Conservation (phyloP, 306 rosid species). For the Cercis canadensis region DNA sequence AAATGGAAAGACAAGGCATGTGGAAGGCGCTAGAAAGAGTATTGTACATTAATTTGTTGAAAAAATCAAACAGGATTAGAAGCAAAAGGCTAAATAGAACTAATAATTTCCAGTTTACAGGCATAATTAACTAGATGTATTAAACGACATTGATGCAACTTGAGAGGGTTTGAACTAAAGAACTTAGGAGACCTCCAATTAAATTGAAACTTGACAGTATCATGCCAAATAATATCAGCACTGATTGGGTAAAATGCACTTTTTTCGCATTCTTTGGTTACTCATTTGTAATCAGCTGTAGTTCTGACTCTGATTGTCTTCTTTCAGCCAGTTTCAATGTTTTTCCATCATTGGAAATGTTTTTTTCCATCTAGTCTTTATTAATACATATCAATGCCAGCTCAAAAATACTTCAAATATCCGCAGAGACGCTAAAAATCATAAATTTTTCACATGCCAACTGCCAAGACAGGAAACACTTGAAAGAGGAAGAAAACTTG, state of each 20-base stretch:
- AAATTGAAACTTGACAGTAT: not conserved
- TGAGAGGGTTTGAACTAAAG: slow-evolving; percentile 14
- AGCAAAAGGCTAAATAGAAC: not conserved
- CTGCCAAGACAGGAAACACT: not conserved
- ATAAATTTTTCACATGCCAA: not conserved
- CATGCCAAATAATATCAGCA: not conserved
- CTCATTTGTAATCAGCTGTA: not conserved
- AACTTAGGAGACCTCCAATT: not conserved
- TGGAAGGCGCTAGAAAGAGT: slow-evolving; percentile 8
- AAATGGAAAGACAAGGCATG: not conserved
- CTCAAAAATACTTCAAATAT: not conserved
- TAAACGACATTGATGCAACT: not conserved
- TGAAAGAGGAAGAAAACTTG: not conserved
- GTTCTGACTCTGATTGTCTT: not conserved
- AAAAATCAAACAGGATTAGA: not conserved
- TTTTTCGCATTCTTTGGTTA: not conserved
- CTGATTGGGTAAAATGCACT: not conserved
- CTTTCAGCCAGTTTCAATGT: slow-evolving; percentile 7
- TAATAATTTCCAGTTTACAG: not conserved
- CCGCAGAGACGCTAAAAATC: not conserved
- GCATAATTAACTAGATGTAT: not conserved
- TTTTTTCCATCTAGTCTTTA: not conserved
- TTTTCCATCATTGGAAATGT: not conserved
- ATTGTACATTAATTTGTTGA: not conserved
- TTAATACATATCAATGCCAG: not conserved